Evolutionary conservation across 208 protist genomes (phyloP).

Genomic region (Trypanosoma platydactyli): DNA sequence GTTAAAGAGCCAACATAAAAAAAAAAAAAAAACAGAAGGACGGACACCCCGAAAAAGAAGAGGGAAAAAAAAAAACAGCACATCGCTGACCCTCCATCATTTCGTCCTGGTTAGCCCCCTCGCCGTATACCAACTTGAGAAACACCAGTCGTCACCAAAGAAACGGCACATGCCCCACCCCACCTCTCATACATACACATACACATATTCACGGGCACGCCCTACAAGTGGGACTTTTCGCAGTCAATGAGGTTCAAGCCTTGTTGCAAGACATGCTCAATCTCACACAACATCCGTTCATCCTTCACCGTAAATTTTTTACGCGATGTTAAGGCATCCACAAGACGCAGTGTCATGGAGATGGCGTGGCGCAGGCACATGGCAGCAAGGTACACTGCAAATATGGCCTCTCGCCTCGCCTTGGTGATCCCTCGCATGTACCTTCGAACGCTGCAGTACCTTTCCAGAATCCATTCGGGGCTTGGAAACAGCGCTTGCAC

Average conservation of each 20-base stretch:
- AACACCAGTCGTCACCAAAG: neutral
- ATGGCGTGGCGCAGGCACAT: constrained; percentile 53
- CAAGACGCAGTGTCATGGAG: constrained; percentile 34
- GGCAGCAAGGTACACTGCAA: constrained; percentile 68
- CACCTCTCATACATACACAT: constrained; percentile 8
- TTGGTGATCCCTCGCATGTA: constrained; percentile 68
- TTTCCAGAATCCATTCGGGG: constrained; percentile 53
- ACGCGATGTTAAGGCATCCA: constrained; percentile 21
- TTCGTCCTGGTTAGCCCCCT: neutral
- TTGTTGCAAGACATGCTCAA: constrained; percentile 53
- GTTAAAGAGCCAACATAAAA: too few relatives aligned
- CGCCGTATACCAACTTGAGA: too few relatives aligned
- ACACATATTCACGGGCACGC: too few relatives aligned
- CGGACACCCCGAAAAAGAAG: neutral
- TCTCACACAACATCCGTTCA: constrained; percentile 45
- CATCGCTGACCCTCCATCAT: constrained; percentile 14
- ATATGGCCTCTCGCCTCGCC: constrained; percentile 57
- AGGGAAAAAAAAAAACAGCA: too few relatives aligned
- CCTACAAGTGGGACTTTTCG: neutral
- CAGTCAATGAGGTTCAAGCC: constrained; percentile 46
- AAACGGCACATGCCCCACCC: constrained; percentile 13
- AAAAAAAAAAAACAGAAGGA: too few relatives aligned
- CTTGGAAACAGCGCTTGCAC: constrained; percentile 60
- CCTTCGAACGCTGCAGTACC: constrained; percentile 63
- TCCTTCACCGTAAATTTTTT: constrained; percentile 21